phyloP scores from a whole-genome alignment of 805 yeast species.

The Candida railenensis region DNA sequence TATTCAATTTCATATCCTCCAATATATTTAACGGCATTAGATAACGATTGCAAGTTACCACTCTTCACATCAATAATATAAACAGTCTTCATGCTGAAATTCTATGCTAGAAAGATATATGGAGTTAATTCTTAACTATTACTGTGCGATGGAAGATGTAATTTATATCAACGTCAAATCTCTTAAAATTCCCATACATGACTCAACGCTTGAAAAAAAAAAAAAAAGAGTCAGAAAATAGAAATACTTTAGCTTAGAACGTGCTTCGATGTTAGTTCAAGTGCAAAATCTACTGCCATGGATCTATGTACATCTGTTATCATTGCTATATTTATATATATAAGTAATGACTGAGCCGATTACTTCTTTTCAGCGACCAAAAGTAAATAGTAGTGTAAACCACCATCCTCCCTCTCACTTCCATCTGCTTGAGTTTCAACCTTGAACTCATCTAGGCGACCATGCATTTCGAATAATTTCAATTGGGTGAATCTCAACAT shows the following conservation, averaged over 20 bases:
- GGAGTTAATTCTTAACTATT: not conserved
- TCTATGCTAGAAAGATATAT: too few species aligned
- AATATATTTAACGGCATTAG: conserved; percentile 77
- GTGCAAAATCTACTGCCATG: too few species aligned
- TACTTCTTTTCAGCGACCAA: conserved; percentile 22
- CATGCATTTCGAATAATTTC: conserved; percentile 31
- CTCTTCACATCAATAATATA: conserved; percentile 89
- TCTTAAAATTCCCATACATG: not conserved
- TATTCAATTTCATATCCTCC: conserved; percentile 66
- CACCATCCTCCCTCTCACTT: conserved; percentile 9
- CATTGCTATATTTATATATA: not conserved
- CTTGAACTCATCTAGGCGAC: conserved; percentile 26
- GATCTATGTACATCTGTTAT: too few species aligned
- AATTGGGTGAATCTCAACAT: conserved; percentile 28
- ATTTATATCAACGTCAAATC: too few species aligned
- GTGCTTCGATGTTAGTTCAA: too few species aligned
- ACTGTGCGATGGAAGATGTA: too few species aligned
- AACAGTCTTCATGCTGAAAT: conserved; percentile 32
- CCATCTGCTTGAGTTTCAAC: conserved; percentile 15
- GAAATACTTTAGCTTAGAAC: conserved; percentile 2
- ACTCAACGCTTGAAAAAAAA: conserved; percentile 2
- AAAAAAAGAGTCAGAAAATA: conserved; percentile 8
- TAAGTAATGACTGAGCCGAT: not conserved
- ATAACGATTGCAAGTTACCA: conserved; percentile 87
- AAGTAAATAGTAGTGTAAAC: conserved; percentile 22